Evolutionary conservation across 1,139 yeast genomes (phyloP), one percentile per base, ranked within the genome.

Genomic region (Torulaspora pretoriensis): DNA sequence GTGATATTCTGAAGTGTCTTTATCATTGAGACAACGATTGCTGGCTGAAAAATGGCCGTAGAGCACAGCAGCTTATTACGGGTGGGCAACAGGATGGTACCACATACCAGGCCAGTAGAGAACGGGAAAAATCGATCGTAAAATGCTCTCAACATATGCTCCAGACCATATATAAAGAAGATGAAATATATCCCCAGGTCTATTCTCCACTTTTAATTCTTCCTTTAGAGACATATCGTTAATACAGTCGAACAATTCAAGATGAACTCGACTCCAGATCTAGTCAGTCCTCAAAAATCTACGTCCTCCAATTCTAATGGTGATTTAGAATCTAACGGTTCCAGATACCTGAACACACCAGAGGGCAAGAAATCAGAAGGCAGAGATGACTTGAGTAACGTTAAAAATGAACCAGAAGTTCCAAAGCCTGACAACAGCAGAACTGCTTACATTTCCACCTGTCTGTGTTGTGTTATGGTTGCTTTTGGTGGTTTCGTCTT

Each of bases 401-500:
- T 19, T 12, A 40, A 43, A 24, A 45, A 45, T 16, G 45, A 45
- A 8, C 42, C 49, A 16, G 43, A 42, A 16, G 41, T 46, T 17
- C 50, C 49, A 29, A 30, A 46, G 22, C 55, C 53, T 33, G 43
- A 44, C 40, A 48, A 49, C 12, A 42, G 51, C 38, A 44, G 37
- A 25, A 40, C 49, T 29, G 56, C 55, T 27, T 53, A 50, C 42
- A 40, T 72, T 64, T 70, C 75, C 39, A 74, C 75, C 53, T 56
- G 63, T n/a, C 45, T 64, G 30, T 60, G 70, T 35, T 71, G 75
- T 68, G 65, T 57, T 64, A 69, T 62, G 72, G 79, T 72, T 48
- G 83, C 86, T 49, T 78, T 80, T 53, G 86, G 83, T 67, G 86
- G 86, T 61, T 72, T 79, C 57, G 77, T 81, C 51, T 82, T 74